A percentile compares a stretch with the other conserved stretches of the same genome.
Conservation (phyloP, 345 rosid genomes). For the Euphorbia lathyris region DNA sequence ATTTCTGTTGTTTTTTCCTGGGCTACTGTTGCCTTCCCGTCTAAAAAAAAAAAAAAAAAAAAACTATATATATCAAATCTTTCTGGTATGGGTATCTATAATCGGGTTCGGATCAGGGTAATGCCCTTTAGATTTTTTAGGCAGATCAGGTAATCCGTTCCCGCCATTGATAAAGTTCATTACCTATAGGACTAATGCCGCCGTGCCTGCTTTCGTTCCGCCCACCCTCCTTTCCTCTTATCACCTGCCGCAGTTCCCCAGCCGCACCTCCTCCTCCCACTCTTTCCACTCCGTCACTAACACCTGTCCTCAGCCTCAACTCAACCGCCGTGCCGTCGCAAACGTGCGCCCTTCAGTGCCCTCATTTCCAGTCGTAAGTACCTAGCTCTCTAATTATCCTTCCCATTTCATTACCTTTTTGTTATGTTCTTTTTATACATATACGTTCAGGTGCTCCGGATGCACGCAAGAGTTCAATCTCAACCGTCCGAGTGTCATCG, state of each 20-base stretch:
- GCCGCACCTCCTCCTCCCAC: slow-evolving; percentile 19
- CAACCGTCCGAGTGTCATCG: slow-evolving; percentile 64
- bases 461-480: slow-evolving; percentile 86
- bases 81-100: no score
- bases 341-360: slow-evolving; percentile 70
- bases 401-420: background rate
- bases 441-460: slow-evolving; percentile 81
- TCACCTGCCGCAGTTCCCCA: slow-evolving; percentile 49
- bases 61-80: no score
- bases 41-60: no score
- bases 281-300: slow-evolving; percentile 19
- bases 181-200: slow-evolving; percentile 35
- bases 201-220: slow-evolving; percentile 41
- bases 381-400: background rate
- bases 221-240: slow-evolving; percentile 33
- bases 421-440: background rate
- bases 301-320: slow-evolving; percentile 12
- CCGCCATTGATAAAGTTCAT: slow-evolving; percentile 17
- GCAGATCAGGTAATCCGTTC: slow-evolving; percentile 3
- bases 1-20: no score
- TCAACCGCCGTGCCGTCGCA: slow-evolving; percentile 34
- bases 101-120: no score
- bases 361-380: slow-evolving; percentile 75
- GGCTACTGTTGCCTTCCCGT: no score
- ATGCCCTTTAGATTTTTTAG: background rate